phyloP scores from a whole-genome alignment of 495 filamentous ascomycete species.

The Cryomyces minteri region DNA sequence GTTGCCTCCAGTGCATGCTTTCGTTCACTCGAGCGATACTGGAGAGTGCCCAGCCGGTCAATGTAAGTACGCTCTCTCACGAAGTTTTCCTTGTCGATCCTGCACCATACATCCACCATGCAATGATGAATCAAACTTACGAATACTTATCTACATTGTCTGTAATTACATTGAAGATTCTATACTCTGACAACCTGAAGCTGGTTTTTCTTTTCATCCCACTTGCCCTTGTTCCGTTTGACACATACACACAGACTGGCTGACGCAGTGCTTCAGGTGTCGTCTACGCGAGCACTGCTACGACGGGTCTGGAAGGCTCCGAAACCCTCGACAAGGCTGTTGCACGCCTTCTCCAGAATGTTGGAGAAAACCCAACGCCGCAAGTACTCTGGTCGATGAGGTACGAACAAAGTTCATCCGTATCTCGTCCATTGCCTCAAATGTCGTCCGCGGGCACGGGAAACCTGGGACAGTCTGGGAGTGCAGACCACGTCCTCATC shows the following conservation, averaged over 20 bases:
- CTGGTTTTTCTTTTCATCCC: conserved; percentile 12
- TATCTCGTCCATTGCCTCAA: conserved; percentile 19
- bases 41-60: conserved; percentile 75
- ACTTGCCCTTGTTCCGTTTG: background rate
- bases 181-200: conserved; percentile 83
- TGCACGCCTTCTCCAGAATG: conserved; percentile 28
- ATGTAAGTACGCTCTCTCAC: conserved; percentile 45
- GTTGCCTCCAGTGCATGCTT: conserved; percentile 45
- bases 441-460: conserved; percentile 2
- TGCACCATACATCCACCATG: conserved; percentile 16
- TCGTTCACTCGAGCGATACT: conserved; percentile 67
- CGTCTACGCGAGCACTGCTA: conserved; percentile 40
- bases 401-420: conserved; percentile 27
- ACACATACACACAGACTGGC: conserved; percentile 7
- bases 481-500: conserved; percentile 15
- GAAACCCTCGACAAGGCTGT: conserved; percentile 35
- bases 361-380: conserved; percentile 17
- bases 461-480: conserved; percentile 11
- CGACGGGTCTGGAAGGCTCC: conserved; percentile 20
- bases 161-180: conserved; percentile 67
- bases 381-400: conserved; percentile 38
- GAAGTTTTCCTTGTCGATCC: conserved; percentile 1
- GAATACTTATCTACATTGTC: conserved; percentile 99
- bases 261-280: conserved; percentile 41
- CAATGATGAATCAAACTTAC: conserved; percentile 55